Percentiles rank a stretch among this genome's conserved stretches.
Evolutionary conservation across 768 basidiomycete genomes (phyloP).

Genomic region (Butyriboletus loyo): DNA sequence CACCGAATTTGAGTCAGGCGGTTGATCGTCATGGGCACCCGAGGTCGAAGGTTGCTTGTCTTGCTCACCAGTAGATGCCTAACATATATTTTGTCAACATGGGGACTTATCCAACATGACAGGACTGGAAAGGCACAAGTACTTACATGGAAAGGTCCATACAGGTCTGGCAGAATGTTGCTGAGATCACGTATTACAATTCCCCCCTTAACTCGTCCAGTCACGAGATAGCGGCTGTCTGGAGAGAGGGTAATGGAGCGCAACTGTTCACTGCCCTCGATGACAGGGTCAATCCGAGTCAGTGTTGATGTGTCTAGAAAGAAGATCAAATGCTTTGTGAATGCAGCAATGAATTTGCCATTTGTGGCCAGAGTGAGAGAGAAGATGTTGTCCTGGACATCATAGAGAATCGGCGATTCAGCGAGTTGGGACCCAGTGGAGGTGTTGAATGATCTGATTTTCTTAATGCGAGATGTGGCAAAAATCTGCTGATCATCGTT

Average conservation of each 20-base stretch:
- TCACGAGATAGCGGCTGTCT: neutral
- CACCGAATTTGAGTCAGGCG: neutral
- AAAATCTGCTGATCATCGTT: neutral
- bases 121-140: neutral
- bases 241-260: neutral
- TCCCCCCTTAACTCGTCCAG: neutral
- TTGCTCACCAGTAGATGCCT: neutral
- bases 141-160: neutral
- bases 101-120: no score
- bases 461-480: neutral
- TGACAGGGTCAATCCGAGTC: neutral
- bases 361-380: neutral
- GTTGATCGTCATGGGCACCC: no score
- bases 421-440: neutral
- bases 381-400: neutral
- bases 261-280: neutral
- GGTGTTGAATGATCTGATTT: neutral
- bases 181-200: neutral
- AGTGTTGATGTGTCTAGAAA: neutral
- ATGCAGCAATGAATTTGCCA: neutral
- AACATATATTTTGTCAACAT: neutral
- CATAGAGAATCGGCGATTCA: neutral
- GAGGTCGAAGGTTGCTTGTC: no score
- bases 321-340: fast-evolving
- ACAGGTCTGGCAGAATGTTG: neutral